A percentile compares a stretch with the other conserved stretches of the same genome.
These are phyloP conservation scores for Tuber borchii DNA, from an alignment of 495 filamentous ascomycete genomes.

Conservation along the genomic window DNA sequence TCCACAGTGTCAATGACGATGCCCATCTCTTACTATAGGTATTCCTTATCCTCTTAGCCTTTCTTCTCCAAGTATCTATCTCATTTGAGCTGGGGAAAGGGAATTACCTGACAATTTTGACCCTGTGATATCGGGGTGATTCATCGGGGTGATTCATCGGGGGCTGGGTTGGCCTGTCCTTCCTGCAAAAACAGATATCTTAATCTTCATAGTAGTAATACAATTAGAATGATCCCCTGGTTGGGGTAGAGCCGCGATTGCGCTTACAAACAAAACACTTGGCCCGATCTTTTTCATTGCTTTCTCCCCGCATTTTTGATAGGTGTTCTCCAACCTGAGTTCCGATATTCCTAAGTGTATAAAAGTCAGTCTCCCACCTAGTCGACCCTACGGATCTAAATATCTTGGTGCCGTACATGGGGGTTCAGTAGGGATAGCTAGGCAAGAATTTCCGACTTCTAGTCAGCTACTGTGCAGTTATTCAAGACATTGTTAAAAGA, in stretches of 20 bases:
- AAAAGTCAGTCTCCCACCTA: too few relatives aligned
- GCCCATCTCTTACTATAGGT: conserved; percentile 80
- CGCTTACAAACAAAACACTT: conserved; percentile 68
- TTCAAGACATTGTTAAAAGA: too few relatives aligned
- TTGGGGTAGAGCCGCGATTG: conserved; percentile 6
- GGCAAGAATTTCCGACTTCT: too few relatives aligned
- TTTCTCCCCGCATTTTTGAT: conserved; percentile 58
- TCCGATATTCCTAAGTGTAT: too few relatives aligned
- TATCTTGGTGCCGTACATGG: too few relatives aligned
- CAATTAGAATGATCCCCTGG: background rate
- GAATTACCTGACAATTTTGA: conserved; percentile 53
- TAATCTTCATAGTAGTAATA: conserved; percentile 9
- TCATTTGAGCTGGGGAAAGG: conserved; percentile 69
- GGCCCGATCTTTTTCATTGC: conserved; percentile 76
- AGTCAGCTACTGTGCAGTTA: too few relatives aligned
- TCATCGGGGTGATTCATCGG: too few relatives aligned
- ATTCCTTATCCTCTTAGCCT: conserved; percentile 72
- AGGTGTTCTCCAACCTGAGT: conserved; percentile 66
- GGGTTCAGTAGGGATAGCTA: too few relatives aligned
- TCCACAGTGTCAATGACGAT: conserved; percentile 83
- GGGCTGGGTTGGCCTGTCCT: conserved; percentile 77
- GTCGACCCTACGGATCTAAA: too few relatives aligned
- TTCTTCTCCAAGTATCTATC: conserved; percentile 74
- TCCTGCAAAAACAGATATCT: conserved; percentile 93
- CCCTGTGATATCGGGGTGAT: conserved; percentile 77